Evolutionary conservation across 1,139 yeast species (phyloP).

Genomic region (Debaryomyces sp.): DNA sequence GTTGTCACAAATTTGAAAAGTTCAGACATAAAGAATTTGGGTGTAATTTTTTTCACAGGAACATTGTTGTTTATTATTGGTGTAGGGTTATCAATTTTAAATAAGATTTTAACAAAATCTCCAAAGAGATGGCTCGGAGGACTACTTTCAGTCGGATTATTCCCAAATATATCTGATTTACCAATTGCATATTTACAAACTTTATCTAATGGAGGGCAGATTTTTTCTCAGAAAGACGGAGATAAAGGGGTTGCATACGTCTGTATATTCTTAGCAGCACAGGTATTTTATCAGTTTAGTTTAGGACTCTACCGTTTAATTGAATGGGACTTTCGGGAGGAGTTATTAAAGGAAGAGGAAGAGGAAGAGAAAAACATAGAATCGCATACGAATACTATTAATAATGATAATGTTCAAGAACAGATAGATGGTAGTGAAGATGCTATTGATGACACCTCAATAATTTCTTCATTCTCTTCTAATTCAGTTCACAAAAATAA

Average conservation of each 20-base stretch:
- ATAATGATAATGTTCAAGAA: no score
- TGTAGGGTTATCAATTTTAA: constrained; percentile 34
- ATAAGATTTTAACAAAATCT: constrained; percentile 41
- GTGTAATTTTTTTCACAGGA: constrained; percentile 66
- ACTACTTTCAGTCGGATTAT: constrained; percentile 61
- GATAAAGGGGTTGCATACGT: constrained; percentile 85
- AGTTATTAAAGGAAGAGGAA: constrained; percentile 11
- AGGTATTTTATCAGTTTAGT: constrained; percentile 71
- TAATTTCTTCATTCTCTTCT: constrained; percentile 4
- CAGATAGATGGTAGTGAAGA: neutral
- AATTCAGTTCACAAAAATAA: neutral
- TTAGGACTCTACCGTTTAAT: constrained; percentile 73
- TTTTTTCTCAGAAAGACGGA: constrained; percentile 60
- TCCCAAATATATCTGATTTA: constrained; percentile 75
- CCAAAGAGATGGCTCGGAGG: constrained; percentile 87
- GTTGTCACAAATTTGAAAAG: constrained; percentile 71
- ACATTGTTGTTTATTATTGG: constrained; percentile 46
- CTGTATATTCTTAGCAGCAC: constrained; percentile 75
- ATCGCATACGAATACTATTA: neutral
- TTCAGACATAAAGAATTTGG: constrained; percentile 72
- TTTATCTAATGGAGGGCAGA: constrained; percentile 62
- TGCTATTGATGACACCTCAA: constrained; percentile 2
- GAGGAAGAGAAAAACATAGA: constrained; percentile 9
- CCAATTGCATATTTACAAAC: constrained; percentile 91
- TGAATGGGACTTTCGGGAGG: constrained; percentile 65